Evolutionary conservation across 805 yeast genomes (phyloP).

Genomic region (Ogataea allantospora): DNA sequence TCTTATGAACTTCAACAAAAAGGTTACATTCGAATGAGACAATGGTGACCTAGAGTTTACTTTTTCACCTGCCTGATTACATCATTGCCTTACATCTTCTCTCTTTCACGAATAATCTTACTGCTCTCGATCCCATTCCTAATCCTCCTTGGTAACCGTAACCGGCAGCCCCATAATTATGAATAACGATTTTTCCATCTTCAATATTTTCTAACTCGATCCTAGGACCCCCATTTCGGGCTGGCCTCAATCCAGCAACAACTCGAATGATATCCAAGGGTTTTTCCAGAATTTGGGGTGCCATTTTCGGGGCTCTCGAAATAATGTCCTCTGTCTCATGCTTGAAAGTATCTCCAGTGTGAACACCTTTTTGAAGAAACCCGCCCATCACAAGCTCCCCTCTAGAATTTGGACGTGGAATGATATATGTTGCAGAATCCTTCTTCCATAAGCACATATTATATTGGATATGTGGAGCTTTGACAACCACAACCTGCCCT

Average conservation of each 20-base stretch:
- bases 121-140: conserved; percentile 56
- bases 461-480: conserved; percentile 63
- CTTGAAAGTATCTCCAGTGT: conserved; percentile 55
- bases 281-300: conserved; percentile 46
- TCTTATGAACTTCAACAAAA: conserved; percentile 11
- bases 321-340: conserved; percentile 52
- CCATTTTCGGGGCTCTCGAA: conserved; percentile 50
- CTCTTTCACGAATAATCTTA: conserved; percentile 28
- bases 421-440: conserved; percentile 59
- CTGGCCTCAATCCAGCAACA: conserved; percentile 73
- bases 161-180: conserved; percentile 71
- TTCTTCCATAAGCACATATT: conserved; percentile 58
- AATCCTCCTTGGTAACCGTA: conserved; percentile 64
- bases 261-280: conserved; percentile 54
- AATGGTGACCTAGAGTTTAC: conserved; percentile 16
- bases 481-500: conserved; percentile 73
- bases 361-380: conserved; percentile 58
- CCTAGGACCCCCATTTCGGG: conserved; percentile 70
- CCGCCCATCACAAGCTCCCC: conserved; percentile 76
- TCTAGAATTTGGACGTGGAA: conserved; percentile 64
- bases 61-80: conserved; percentile 13
- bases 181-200: conserved; percentile 39
- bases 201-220: conserved; percentile 52
- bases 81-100: background rate
- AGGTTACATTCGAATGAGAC: conserved; percentile 15